phyloP scores from a whole-genome alignment of 805 yeast genomes.

The Cyberlindnera subsufficiens region DNA sequence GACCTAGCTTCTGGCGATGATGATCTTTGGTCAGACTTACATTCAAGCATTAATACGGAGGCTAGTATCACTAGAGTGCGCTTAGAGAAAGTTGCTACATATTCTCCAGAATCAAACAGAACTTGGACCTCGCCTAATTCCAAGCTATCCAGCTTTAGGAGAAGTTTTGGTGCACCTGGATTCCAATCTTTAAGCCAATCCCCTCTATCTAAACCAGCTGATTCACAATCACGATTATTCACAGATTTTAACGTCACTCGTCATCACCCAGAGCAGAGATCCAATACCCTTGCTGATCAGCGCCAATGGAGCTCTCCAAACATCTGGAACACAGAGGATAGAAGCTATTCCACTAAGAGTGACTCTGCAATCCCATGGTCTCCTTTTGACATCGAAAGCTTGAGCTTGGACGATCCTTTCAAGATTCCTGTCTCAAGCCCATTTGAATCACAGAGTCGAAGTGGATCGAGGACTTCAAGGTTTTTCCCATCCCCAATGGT shows the following conservation, averaged over 20 bases:
- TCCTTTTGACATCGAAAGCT: slow-evolving; percentile 18
- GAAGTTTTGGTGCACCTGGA: slow-evolving; percentile 11
- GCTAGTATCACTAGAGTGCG: slow-evolving; percentile 1
- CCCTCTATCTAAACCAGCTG: slow-evolving; percentile 17
- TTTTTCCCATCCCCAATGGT: slow-evolving; percentile 22
- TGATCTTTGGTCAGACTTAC: background rate
- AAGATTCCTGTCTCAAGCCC: slow-evolving; percentile 4
- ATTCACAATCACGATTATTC: slow-evolving; percentile 8
- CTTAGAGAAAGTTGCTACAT: slow-evolving; percentile 1
- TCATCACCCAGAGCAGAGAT: background rate
- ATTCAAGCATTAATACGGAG: slow-evolving; percentile 1
- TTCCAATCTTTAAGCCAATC: slow-evolving; percentile 18
- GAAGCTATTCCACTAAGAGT: slow-evolving; percentile 21
- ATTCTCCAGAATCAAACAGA: slow-evolving; percentile 6
- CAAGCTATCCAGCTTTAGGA: slow-evolving; percentile 23
- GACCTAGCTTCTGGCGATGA: background rate
- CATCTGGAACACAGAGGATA: slow-evolving; percentile 21
- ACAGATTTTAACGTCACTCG: slow-evolving; percentile 2
- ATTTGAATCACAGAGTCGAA: slow-evolving; percentile 3
- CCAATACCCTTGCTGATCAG: slow-evolving; percentile 3
- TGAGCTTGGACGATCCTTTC: slow-evolving; percentile 16
- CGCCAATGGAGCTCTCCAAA: slow-evolving; percentile 17
- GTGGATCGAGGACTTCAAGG: slow-evolving; percentile 16
- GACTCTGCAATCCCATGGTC: slow-evolving; percentile 24
- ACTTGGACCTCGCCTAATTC: slow-evolving; percentile 22